Conservation (phyloP, 1,284 basidiomycete genomes). For the Exobasidium rhododendri region DNA sequence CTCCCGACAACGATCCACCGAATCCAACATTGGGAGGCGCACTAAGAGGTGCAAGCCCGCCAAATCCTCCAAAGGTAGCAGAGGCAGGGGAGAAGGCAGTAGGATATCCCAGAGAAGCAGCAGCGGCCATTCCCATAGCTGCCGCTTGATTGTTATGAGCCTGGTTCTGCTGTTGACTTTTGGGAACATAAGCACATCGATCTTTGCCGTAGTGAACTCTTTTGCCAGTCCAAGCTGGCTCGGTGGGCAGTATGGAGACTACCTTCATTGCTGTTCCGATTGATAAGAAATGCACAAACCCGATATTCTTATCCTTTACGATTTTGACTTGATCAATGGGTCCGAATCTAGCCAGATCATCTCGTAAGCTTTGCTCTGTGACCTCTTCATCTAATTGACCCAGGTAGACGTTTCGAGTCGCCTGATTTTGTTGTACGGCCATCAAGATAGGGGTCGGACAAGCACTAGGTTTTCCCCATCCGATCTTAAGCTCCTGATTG, state of each 20-base stretch:
- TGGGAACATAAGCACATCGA: constrained; percentile 53
- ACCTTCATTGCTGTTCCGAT: constrained; percentile 53
- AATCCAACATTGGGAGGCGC: constrained; percentile 15
- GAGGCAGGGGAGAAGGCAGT: constrained; percentile 28
- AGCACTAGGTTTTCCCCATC: constrained; percentile 53
- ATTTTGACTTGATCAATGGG: constrained; percentile 55
- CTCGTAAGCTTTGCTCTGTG: constrained; percentile 44
- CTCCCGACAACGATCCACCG: not conserved
- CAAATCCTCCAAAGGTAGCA: constrained; percentile 7
- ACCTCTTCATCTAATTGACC: constrained; percentile 46
- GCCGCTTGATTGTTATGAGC: constrained; percentile 54
- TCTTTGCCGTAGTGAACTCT: constrained; percentile 53
- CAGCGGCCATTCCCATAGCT: constrained; percentile 52
- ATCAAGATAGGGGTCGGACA: constrained; percentile 44
- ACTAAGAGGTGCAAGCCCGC: constrained; percentile 9
- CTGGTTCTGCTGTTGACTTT: constrained; percentile 54
- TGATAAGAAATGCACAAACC: constrained; percentile 52
- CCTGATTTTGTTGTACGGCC: constrained; percentile 52
- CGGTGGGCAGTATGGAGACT: constrained; percentile 43
- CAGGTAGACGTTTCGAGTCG: constrained; percentile 51
- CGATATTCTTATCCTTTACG: constrained; percentile 53
- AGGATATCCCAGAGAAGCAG: constrained; percentile 51
- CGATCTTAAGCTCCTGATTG: constrained; percentile 53
- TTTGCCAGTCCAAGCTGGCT: constrained; percentile 46
- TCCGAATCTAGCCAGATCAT: constrained; percentile 48